Conservation (phyloP, 352 stramenopile genomes). For the Achlya hypogyna region DNA sequence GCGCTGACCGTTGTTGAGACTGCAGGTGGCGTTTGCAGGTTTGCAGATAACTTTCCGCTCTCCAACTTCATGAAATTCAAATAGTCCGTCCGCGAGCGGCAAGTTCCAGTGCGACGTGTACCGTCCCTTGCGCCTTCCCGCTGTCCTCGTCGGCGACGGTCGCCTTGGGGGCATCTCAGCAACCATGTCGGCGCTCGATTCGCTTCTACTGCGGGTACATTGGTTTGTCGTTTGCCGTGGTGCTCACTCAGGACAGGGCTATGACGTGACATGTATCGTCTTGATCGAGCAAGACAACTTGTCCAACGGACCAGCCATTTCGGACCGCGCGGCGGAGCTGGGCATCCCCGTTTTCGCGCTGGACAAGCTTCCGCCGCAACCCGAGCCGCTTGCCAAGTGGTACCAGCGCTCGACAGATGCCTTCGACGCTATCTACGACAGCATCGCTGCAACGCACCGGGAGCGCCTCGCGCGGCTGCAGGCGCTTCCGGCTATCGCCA, state of each 20-base stretch:
- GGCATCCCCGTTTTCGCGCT: slow-evolving; percentile 72
- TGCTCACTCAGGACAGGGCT: slow-evolving; percentile 33
- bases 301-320: slow-evolving; percentile 55
- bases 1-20: slow-evolving; percentile 89
- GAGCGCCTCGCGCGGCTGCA: slow-evolving; percentile 42
- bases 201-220: slow-evolving; percentile 69
- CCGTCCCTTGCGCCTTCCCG: slow-evolving; percentile 73
- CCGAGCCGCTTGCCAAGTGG: slow-evolving; percentile 64
- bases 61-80: neutral
- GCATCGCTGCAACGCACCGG: slow-evolving; percentile 48
- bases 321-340: slow-evolving; percentile 47
- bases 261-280: slow-evolving; percentile 81
- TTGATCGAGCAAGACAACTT: slow-evolving; percentile 71
- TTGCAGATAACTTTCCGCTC: too few relatives aligned
- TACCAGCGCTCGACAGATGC: slow-evolving; percentile 34
- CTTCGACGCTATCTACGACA: slow-evolving; percentile 44
- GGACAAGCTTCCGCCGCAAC: slow-evolving; percentile 55
- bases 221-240: neutral
- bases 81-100: slow-evolving; percentile 59
- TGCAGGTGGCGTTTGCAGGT: slow-evolving; percentile 90
- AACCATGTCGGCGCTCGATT: slow-evolving; percentile 91
- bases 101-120: slow-evolving; percentile 93
- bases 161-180: slow-evolving; percentile 93
- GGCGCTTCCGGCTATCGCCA: slow-evolving; percentile 43
- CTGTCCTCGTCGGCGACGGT: slow-evolving; percentile 94